phyloP scores from a whole-genome alignment of 2,329 filamentous ascomycete genomes.

The Ascochyta rabiei region DNA sequence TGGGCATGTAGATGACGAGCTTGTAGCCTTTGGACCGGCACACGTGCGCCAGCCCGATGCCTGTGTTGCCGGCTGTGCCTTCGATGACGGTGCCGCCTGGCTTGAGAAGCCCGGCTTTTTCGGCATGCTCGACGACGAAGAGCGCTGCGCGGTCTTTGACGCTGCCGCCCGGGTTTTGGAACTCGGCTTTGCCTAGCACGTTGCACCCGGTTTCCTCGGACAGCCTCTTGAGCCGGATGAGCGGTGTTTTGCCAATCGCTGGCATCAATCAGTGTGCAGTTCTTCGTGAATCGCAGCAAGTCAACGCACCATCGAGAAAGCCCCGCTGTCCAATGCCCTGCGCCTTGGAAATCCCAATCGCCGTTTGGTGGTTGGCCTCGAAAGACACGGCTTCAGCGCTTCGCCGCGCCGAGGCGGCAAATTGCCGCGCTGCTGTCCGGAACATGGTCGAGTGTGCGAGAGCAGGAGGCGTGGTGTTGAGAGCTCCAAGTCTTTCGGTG shows the following conservation, averaged over 20 bases:
- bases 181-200: conserved; percentile 94
- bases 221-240: conserved; percentile 86
- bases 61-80: conserved; percentile 96
- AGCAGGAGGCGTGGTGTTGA: neutral
- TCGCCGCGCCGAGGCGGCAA: conserved; percentile 67
- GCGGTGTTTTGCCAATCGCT: conserved; percentile 97
- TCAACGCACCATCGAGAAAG: conserved; percentile 76
- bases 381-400: conserved; percentile 56
- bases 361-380: conserved; percentile 62
- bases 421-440: conserved; percentile 69
- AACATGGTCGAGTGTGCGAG: conserved; percentile 62
- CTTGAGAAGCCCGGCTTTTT: conserved; percentile 80
- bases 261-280: conserved; percentile 8
- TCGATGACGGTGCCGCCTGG: conserved; percentile 95
- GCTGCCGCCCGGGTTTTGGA: conserved; percentile 96
- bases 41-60: conserved; percentile 96
- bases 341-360: conserved; percentile 75
- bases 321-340: conserved; percentile 77
- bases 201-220: conserved; percentile 93
- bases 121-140: conserved; percentile 91
- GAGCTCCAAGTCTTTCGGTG: conserved; percentile 6
- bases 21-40: conserved; percentile 91
- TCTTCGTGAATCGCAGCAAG: neutral
- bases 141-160: conserved; percentile 96
- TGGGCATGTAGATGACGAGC: conserved; percentile 98